Percentiles rank a stretch among this genome's conserved stretches.
These are phyloP conservation scores for Aquilaria malaccensis DNA, from an alignment of 345 rosid species.

Conservation along the genomic window DNA sequence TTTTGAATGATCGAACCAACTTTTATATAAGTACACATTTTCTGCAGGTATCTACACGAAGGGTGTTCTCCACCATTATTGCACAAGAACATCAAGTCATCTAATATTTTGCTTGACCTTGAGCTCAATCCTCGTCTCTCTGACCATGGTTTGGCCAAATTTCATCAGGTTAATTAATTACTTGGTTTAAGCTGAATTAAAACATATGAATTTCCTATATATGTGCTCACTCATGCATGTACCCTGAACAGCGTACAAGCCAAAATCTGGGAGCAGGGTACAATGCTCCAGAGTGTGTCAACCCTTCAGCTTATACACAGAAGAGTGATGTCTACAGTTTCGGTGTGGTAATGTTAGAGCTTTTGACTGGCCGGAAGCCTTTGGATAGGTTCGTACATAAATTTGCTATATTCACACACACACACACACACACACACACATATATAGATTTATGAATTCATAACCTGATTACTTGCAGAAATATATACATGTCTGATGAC, in stretches of 20 bases:
- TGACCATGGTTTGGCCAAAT: conserved; percentile 76
- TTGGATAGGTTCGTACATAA: conserved; percentile 43
- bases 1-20: not conserved
- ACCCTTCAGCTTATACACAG: conserved; percentile 58
- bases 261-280: conserved; percentile 88
- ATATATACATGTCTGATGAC: not conserved
- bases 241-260: conserved; percentile 57
- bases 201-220: no score
- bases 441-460: no score
- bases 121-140: conserved; percentile 79
- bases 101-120: conserved; percentile 81
- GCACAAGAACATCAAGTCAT: conserved; percentile 94
- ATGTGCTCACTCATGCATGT: no score
- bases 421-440: no score
- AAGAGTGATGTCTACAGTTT: conserved; percentile 92
- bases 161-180: conserved; percentile 46
- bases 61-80: conserved; percentile 73
- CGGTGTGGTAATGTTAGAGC: conserved; percentile 94
- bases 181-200: no score
- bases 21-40: not conserved
- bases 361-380: conserved; percentile 83
- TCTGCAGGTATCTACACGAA: conserved; percentile 85
- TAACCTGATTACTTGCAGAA: no score
- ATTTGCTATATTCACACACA: no score
- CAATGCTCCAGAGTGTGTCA: conserved; percentile 88